Base-by-base conservation (phyloP, 2,329 filamentous ascomycete genomes). In the Penicillium sp. region DNA sequence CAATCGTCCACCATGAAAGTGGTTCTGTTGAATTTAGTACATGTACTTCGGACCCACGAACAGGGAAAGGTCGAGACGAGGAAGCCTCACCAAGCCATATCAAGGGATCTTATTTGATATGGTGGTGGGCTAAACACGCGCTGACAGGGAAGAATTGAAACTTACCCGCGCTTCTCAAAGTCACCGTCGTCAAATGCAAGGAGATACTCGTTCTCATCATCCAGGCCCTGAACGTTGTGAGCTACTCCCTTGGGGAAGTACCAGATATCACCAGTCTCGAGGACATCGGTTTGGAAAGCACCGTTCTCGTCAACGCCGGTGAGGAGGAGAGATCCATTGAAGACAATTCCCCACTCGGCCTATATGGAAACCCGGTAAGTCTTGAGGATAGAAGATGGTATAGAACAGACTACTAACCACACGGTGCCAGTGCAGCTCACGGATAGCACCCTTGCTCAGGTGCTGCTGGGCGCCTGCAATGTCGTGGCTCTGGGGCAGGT, bases 1-100 rank as follows among this genome's bases (percentile, higher is more conserved):
- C 84, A 87, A 69, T 88, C 84, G 54, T 84, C 83, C 19, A 87
- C 75, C 70, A 82, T 85, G 74, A 87, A 88, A 0, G 84, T 87
- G 0, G 81, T 85, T n/a, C 80, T 80, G 11, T 25, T 34, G 29
- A 22, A 25, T 19, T 51, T 12, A 48, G 39, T 16, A 25, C 3
- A 25, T 25, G 7, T 25, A 25, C 22, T 2, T 7, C 8, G 8
- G 8, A 25, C 7, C 22, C 22, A 25, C 22, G 22, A 25, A 6
- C 3, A 6, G 6, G 22, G 22, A 25, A 25, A 7, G 5, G 22
- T 25, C 22, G 22, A 25, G 2, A 25, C 22, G 8, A 8, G 7
- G 5, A 25, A 3, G 22, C 22, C 22, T 25, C 22, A 22, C 22
- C 22, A 8, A 25, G 22, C 22, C 22, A 25, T 7, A 2, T 25